Base-by-base conservation (phyloP, 495 filamentous ascomycete species). In the Tuber microsphaerosporum region DNA sequence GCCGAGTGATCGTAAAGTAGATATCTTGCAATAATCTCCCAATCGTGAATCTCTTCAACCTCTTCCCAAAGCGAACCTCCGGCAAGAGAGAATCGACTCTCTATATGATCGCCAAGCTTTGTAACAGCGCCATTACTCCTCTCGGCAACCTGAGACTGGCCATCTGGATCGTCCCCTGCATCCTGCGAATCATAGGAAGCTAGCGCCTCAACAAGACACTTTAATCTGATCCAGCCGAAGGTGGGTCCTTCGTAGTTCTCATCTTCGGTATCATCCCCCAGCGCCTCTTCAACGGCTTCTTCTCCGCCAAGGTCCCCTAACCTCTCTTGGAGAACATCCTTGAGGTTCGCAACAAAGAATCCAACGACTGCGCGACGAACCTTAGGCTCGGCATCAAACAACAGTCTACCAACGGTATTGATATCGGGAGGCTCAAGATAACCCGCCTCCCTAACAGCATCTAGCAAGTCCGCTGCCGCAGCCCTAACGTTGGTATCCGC, bases 361-460 rank as follows among this genome's bases (percentile, higher is more conserved):
- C 87, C 88, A 19, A 94, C 91, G 22, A 97, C 92, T 3, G 94
- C 91, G 83, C 92, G 94, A 43, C 95, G 92, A 22, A 97, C 90
- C 56, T 90, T 88, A 17, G 90, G 84, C 79, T 97, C 94, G 0
- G 90, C 86, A 80, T 99, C 95, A 79, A 95, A 97, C 8, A 99
- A 89, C 39, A 97, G 85, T 80, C 89, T 88, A 37, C 94, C 94
- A 51, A 97, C 88, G 14, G 89, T 88, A 81, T 97, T 94, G 65
- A 98, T 90, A 82, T 99, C 95, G 77, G 90, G 87, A 2, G 95
- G 94, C 77, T 97, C 94, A 12, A 99, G 88, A 83, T 97, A 87
- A 20, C 94, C 95, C 2, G 89, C 90, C 75, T 94, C 90, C 39
- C 95, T 90, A 56, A 98, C 88, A 19, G 91, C 86, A 75, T 93